Evolutionary conservation across 192 early-diverging fungal genomes (phyloP).

Genomic region (Rhizoclosmatium sp.): DNA sequence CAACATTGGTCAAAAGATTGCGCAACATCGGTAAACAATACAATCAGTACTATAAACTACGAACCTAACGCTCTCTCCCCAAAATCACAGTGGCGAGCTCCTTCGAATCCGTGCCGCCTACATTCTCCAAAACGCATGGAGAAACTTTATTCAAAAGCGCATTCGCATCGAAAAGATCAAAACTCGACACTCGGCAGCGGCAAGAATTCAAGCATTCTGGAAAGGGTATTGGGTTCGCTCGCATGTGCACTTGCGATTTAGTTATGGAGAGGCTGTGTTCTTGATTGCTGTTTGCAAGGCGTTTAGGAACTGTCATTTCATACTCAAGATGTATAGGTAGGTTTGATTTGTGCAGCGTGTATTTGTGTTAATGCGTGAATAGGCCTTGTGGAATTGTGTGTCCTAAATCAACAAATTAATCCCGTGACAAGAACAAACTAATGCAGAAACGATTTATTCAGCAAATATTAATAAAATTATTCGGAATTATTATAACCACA

Average conservation of each 20-base stretch:
- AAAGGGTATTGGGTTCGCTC: slow-evolving; percentile 66
- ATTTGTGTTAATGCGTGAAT: not conserved
- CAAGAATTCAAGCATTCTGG: slow-evolving; percentile 65
- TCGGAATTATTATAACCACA: no score
- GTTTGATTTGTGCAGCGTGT: slow-evolving; percentile 6
- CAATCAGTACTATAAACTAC: not conserved
- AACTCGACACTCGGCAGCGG: slow-evolving; percentile 60
- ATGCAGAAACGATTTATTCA: no score
- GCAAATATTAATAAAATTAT: no score
- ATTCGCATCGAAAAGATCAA: slow-evolving; percentile 60
- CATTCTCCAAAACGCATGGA: slow-evolving; percentile 61
- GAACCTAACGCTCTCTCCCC: not conserved
- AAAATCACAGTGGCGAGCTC: slow-evolving; percentile 47
- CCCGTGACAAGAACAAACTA: no score
- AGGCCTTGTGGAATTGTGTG: slow-evolving; percentile 58
- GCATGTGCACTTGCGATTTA: slow-evolving; percentile 62
- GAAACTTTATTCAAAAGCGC: slow-evolving; percentile 46
- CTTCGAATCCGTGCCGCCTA: slow-evolving; percentile 56
- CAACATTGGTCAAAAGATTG: slow-evolving; percentile 55
- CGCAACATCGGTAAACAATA: slow-evolving; percentile 42
- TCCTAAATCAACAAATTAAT: slow-evolving; percentile 37
- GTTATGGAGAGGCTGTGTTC: slow-evolving; percentile 68
- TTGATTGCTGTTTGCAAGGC: slow-evolving; percentile 62
- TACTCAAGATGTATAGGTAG: slow-evolving; percentile 65
- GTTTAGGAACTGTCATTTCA: slow-evolving; percentile 60